Conservation (phyloP, 2,329 filamentous ascomycete species). For the Pseudogymnoascus sp. region DNA sequence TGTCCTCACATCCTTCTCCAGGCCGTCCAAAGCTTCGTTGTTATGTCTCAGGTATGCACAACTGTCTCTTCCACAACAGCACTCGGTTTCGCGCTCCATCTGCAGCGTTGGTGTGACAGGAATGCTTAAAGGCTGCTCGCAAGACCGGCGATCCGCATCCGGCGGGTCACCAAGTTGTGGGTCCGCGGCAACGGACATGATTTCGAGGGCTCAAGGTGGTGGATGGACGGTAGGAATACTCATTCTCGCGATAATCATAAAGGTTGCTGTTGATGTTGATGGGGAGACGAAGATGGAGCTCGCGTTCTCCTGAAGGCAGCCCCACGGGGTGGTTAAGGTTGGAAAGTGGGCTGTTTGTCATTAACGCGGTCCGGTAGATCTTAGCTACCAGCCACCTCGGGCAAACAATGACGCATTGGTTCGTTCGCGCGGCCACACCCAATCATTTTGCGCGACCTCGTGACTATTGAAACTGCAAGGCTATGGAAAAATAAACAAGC, state of each 20-base stretch:
- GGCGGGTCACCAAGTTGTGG: neutral
- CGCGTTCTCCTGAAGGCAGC: conserved; percentile 5
- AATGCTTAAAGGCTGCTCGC: neutral
- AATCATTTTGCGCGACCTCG: neutral
- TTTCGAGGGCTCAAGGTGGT: conserved; percentile 5
- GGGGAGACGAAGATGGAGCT: neutral
- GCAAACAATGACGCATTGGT: neutral
- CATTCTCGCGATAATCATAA: neutral
- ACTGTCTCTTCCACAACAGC: conserved; percentile 77
- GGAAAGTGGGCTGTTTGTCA: conserved; percentile 7
- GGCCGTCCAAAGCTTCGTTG: conserved; percentile 63
- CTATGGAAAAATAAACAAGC: neutral
- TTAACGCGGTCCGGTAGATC: neutral
- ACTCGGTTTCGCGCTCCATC: conserved; percentile 34
- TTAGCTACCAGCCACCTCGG: conserved; percentile 2
- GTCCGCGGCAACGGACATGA: neutral
- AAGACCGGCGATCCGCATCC: neutral
- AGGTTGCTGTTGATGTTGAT: neutral
- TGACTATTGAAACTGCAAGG: neutral
- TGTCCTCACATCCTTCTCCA: conserved; percentile 81
- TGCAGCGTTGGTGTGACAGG: neutral
- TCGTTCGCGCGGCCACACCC: neutral
- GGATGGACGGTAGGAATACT: neutral
- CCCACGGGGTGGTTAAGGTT: conserved; percentile 2
- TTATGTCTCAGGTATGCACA: conserved; percentile 80